These are phyloP conservation scores for Penicillium samsonianum DNA, from an alignment of 495 filamentous ascomycete species.

Conservation along the genomic window DNA sequence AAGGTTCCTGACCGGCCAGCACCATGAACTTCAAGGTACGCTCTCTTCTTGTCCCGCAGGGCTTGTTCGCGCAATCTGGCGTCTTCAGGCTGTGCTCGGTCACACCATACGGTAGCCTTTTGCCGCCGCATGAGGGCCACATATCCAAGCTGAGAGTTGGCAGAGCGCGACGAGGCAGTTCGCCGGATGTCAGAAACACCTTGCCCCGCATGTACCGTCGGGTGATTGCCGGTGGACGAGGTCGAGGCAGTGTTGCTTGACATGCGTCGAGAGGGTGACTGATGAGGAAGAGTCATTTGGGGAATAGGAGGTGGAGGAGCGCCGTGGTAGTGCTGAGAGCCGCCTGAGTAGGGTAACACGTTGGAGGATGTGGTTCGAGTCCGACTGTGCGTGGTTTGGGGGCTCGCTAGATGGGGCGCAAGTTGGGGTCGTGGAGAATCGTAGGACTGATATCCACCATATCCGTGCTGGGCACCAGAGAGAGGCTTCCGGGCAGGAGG, in stretches of 20 bases:
- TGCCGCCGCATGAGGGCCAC: slow-evolving; percentile 93
- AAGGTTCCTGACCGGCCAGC: slow-evolving; percentile 57
- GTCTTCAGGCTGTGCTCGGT: slow-evolving; percentile 91
- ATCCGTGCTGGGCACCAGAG: slow-evolving; percentile 28
- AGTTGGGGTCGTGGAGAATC: slow-evolving; percentile 34
- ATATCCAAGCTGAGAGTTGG: slow-evolving; percentile 68
- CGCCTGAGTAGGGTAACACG: slow-evolving; percentile 48
- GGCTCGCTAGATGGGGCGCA: slow-evolving; percentile 32
- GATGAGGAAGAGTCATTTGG: slow-evolving; percentile 34
- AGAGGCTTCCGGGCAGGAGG: slow-evolving; percentile 42
- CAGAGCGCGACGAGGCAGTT: slow-evolving; percentile 67
- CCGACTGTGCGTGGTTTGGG: slow-evolving; percentile 49
- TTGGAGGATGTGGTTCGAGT: slow-evolving; percentile 63
- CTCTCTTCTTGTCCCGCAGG: slow-evolving; percentile 78
- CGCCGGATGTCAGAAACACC: slow-evolving; percentile 64
- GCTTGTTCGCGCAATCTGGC: slow-evolving; percentile 78
- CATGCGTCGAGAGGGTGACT: slow-evolving; percentile 58
- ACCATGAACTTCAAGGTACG: slow-evolving; percentile 76
- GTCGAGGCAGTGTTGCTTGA: slow-evolving; percentile 78
- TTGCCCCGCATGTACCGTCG: slow-evolving; percentile 44
- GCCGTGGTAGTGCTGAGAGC: slow-evolving; percentile 32
- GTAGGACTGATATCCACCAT: slow-evolving; percentile 37
- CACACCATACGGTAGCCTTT: slow-evolving; percentile 98
- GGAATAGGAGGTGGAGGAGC: slow-evolving; percentile 24
- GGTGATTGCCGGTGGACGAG: slow-evolving; percentile 50